A percentile compares a stretch with the other conserved stretches of the same genome.
Evolutionary conservation across 768 basidiomycete species (phyloP).

Genomic region (Dioszegia hungarica): DNA sequence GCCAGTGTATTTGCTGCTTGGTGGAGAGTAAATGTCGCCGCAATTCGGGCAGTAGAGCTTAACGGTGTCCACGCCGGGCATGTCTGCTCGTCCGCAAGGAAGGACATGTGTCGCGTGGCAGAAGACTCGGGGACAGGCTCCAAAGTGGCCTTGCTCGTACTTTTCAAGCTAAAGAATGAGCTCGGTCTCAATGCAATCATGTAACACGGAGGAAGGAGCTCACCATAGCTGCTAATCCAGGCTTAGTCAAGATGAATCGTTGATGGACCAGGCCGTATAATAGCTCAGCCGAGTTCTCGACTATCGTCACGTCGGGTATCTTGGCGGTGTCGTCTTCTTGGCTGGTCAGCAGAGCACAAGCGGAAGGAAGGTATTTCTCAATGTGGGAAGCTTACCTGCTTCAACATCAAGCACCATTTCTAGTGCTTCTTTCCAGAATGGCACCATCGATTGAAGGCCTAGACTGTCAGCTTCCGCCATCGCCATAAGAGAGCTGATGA

Average conservation of each 20-base stretch:
- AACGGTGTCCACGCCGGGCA: slow-evolving; percentile 94
- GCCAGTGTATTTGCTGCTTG: slow-evolving; percentile 88
- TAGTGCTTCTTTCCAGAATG: slow-evolving; percentile 99
- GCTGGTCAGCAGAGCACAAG: neutral
- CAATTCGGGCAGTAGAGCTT: slow-evolving; percentile 98
- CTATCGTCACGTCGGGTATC: slow-evolving; percentile 97
- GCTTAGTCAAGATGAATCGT: slow-evolving; percentile 90
- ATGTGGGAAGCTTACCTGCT: slow-evolving; percentile 63
- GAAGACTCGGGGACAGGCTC: slow-evolving; percentile 90
- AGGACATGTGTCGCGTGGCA: slow-evolving; percentile 84
- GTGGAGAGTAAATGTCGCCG: slow-evolving; percentile 92
- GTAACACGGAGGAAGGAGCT: slow-evolving; percentile 10
- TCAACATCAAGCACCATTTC: slow-evolving; percentile 99
- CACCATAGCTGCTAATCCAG: slow-evolving; percentile 92
- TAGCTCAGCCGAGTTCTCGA: slow-evolving; percentile 95
- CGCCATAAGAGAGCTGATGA: too few species aligned
- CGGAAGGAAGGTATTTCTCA: neutral
- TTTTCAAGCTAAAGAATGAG: slow-evolving; percentile 70
- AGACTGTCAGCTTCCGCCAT: neutral
- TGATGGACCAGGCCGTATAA: slow-evolving; percentile 97
- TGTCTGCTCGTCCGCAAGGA: slow-evolving; percentile 90
- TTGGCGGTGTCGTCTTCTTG: slow-evolving; percentile 77
- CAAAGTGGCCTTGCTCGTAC: slow-evolving; percentile 86
- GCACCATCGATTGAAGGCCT: slow-evolving; percentile 59
- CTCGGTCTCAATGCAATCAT: neutral